Evolutionary conservation across 2,329 filamentous ascomycete genomes (phyloP).

Genomic region (Fusarium protoensiforme): DNA sequence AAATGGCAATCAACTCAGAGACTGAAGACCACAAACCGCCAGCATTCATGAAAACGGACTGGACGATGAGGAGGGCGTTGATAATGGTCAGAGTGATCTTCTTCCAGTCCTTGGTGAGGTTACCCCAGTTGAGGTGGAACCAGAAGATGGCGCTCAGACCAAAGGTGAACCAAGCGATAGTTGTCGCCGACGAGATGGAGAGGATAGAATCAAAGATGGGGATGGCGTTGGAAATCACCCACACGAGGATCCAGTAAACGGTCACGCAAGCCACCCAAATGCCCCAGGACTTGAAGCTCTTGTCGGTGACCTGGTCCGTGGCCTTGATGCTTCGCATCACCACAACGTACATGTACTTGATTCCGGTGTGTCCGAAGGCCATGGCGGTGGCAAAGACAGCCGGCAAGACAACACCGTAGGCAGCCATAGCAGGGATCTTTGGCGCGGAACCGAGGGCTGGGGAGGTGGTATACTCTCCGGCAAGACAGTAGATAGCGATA

Average conservation of each 20-base stretch:
- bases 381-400: conserved; percentile 46
- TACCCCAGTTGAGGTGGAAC: conserved; percentile 47
- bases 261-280: conserved; percentile 48
- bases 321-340: conserved; percentile 46
- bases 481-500: conserved; percentile 46
- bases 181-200: conserved; percentile 48
- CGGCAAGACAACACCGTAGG: conserved; percentile 47
- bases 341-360: conserved; percentile 49
- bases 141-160: conserved; percentile 49
- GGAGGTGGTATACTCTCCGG: conserved; percentile 46
- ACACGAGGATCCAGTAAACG: conserved; percentile 46
- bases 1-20: conserved; percentile 44
- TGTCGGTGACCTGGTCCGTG: conserved; percentile 46
- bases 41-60: conserved; percentile 49
- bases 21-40: conserved; percentile 49
- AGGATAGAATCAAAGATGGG: conserved; percentile 52
- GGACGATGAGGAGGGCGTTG: conserved; percentile 45
- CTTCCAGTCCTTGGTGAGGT: conserved; percentile 34
- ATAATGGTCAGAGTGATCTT: conserved; percentile 28
- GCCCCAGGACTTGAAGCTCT: conserved; percentile 47
- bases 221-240: conserved; percentile 49
- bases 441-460: conserved; percentile 50
- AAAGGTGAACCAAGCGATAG: conserved; percentile 51
- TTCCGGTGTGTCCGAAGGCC: conserved; percentile 47
- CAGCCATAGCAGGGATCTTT: conserved; percentile 44